Conservation (phyloP, 352 stramenopile species). For the Pythium phragmitis region DNA sequence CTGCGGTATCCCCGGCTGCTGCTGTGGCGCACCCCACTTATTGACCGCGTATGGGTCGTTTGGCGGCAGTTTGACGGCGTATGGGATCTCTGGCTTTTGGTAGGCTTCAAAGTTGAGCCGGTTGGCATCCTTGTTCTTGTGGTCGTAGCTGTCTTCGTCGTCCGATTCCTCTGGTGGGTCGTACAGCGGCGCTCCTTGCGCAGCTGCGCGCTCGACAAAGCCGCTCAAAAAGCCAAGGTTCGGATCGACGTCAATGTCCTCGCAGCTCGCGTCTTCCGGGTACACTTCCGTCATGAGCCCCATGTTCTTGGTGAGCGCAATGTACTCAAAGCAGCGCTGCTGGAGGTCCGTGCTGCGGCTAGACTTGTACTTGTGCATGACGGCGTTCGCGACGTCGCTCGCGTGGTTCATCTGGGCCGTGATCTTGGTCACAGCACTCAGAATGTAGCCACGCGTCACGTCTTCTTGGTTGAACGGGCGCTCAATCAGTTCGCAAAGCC, state of each 20-base stretch:
- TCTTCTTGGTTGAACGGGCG: constrained; percentile 84
- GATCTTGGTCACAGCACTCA: constrained; percentile 98
- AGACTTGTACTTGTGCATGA: constrained; percentile 97
- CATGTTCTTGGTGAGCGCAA: constrained; percentile 92
- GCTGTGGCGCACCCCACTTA: constrained; percentile 56
- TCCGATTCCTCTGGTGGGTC: constrained; percentile 95
- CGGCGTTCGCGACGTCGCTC: constrained; percentile 85
- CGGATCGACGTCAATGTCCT: constrained; percentile 94
- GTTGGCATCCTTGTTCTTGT: constrained; percentile 56
- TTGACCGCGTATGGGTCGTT: constrained; percentile 54
- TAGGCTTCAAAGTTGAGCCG: constrained; percentile 88
- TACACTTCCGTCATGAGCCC: constrained; percentile 91
- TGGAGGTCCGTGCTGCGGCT: constrained; percentile 96
- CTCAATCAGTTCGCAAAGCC: constrained; percentile 93
- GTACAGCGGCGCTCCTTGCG: constrained; percentile 93
- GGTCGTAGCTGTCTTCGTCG: constrained; percentile 90
- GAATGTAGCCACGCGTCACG: constrained; percentile 94
- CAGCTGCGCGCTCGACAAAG: constrained; percentile 92
- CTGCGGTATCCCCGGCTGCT: constrained; percentile 3
- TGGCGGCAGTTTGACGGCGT: constrained; percentile 70
- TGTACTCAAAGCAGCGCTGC: constrained; percentile 98
- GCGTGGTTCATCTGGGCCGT: constrained; percentile 94
- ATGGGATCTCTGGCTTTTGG: constrained; percentile 89
- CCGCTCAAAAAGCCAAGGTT: constrained; percentile 95
- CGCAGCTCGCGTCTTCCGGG: constrained; percentile 96